Evolutionary conservation across 768 basidiomycete species (phyloP), one percentile per base, ranked within the genome.

Genomic region (Gautieria morchelliformis): DNA sequence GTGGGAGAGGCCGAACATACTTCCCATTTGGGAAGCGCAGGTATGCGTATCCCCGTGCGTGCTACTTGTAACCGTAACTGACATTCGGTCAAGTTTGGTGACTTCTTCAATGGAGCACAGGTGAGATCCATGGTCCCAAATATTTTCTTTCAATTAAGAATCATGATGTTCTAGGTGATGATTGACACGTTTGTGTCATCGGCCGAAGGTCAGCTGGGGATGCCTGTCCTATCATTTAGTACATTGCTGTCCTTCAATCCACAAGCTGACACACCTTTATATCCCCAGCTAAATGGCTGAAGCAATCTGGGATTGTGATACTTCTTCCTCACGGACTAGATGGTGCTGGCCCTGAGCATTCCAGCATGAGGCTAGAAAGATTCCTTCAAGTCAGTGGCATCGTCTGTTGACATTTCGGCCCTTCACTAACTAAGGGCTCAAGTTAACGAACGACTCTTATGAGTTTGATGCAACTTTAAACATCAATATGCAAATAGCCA

Each of bases 21-120:
- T 94, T 53, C 82, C 89, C 0, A 89, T 95, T 37, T 94, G 93
- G 92, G 93, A 96, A 67, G 91, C 91, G 0, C 93, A 94, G 75
- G 85, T 83, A 60, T 27, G 71, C 59, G 48, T 42, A 27, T 27
- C 27, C 27, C 33, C 7, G 20, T 40, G 27, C 32, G 14, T 52
- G 14, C 14, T 17, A 52, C 20, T 14, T 35, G 20, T 20, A 20
- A 12, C 22, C 3, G 33, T 49, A 1, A 55, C 60, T 37, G 2
- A 27, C 20, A 4, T n/a, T 53, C 24, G 19, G 48, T 32, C 10
- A 61, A 87, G 82, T 93, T 93, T 62, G 92, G 92, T 20, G 93
- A 94, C 66, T 96, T 96, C 70, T 88, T 89, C 73, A 94, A 96
- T 64, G 91, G 91, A 2, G 89, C 90, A 11, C 87, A 87, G 70